Evolutionary conservation across 108 stramenopile species (phyloP).

Genomic region (Aureococcus anophagefferens): DNA sequence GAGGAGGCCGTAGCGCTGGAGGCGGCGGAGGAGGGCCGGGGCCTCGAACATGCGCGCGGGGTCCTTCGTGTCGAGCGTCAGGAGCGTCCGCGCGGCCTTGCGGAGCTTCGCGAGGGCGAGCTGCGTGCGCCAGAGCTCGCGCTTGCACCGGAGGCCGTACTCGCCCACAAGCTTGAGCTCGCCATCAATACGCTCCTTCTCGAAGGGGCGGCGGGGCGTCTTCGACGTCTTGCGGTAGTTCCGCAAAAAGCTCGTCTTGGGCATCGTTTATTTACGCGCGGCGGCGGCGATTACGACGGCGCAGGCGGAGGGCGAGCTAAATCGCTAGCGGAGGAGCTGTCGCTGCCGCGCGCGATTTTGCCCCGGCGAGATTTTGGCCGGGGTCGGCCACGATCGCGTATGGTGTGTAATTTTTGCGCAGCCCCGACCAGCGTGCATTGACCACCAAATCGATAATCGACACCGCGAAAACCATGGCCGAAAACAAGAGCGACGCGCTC

Average conservation of each 20-base stretch:
- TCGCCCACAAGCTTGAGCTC: constrained; percentile 97
- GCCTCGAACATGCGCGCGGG: constrained; percentile 98
- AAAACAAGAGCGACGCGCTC: too few species aligned
- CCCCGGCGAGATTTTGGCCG: too few species aligned
- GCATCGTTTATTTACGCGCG: not conserved
- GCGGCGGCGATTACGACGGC: too few species aligned
- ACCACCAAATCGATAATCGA: too few species aligned
- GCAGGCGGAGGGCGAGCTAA: too few species aligned
- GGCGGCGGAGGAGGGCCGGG: constrained; percentile 90
- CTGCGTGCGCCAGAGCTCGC: constrained; percentile 99
- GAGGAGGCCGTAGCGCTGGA: constrained; percentile 90
- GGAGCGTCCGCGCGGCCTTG: constrained; percentile 90
- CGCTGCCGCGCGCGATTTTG: too few species aligned
- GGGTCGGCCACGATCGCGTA: too few species aligned
- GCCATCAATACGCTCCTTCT: constrained; percentile 98
- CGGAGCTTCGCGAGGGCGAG: constrained; percentile 97
- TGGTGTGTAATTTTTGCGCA: too few species aligned
- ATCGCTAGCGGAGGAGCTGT: too few species aligned
- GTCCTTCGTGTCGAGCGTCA: constrained; percentile 91
- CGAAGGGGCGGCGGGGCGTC: constrained; percentile 99
- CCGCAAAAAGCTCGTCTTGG: not conserved
- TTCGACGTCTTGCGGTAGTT: constrained; percentile 86
- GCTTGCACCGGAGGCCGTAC: constrained; percentile 99
- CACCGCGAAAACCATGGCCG: too few species aligned
- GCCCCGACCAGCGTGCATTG: too few species aligned